Evolutionary conservation across 2,329 filamentous ascomycete genomes (phyloP), one percentile per base, ranked within the genome.

Genomic region (Calonectria pteridis): DNA sequence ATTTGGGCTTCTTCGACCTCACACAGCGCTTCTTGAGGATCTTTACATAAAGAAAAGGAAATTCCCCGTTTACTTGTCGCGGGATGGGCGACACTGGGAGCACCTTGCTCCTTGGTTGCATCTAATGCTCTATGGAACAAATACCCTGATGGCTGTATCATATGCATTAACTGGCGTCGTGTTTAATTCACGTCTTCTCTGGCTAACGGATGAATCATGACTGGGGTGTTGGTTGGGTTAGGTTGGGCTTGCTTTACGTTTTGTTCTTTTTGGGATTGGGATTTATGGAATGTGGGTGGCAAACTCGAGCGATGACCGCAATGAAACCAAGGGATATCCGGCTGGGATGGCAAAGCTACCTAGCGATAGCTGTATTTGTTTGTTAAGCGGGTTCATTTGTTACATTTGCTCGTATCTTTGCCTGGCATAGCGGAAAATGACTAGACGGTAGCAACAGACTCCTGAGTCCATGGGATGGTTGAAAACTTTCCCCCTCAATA

Each of bases 161-260:
- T 80, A 69, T 79, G 77, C 80, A 82, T 82, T 79, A 76, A 79
- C 68, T 73, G 81, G 81, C 81, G 81, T 80, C 78, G 75, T 69
- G 80, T 77, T 72, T 79, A 67, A 75, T 74, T 78, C 69, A 73
- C 59, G 76, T 71, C 73, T 78, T 75, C 77, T 77, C 67, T 75
- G 72, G 79, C 74, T 73, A 74, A 62, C 51, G 72, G 74, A 59
- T 64, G 66, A 50, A 53, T 69, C 55, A 70, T 58, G 68, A 68
- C 64, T 69, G 62, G 62, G 75, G 79, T 78, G 79, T 79, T 80
- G 75, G 73, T 72, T 75, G 69, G 77, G 77, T 63, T 72, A 23
- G 67, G 49, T 64, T 72, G 23, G 67, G 28, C 67, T 67, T 72
- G 46, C 71, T 40, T 46, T 62, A 62, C 40, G 29, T 63, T 33